Conservation (phyloP, 2,329 filamentous ascomycete species). For the Cadophora malorum region DNA sequence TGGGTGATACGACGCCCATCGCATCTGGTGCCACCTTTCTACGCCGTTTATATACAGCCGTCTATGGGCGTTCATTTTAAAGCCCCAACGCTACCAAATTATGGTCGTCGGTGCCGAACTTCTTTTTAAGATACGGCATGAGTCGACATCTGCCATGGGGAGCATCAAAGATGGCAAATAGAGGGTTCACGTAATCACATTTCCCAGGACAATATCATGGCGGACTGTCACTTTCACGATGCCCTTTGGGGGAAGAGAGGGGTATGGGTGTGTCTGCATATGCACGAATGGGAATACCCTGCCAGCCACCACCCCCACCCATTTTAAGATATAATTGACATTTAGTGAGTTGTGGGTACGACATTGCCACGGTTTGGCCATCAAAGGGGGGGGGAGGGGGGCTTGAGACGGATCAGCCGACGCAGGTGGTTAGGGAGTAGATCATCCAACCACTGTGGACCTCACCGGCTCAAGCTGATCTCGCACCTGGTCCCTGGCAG, state of each 20-base stretch:
- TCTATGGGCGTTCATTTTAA: background rate
- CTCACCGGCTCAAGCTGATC: constrained; percentile 7
- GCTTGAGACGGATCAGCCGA: background rate
- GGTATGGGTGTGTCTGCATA: background rate
- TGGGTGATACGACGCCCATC: background rate
- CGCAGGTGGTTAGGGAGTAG: background rate
- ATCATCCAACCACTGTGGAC: constrained; percentile 6
- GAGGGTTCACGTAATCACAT: background rate
- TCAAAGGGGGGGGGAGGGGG: no score
- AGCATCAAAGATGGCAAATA: background rate
- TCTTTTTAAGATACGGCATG: background rate
- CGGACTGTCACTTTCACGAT: background rate
- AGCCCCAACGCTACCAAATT: background rate
- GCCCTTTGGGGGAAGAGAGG: background rate
- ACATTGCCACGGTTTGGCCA: background rate
- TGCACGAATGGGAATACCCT: background rate
- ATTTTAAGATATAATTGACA: background rate
- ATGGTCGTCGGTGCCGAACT: background rate
- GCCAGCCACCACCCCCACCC: background rate
- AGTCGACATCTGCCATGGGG: background rate
- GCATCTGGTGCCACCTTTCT: background rate
- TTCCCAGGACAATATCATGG: background rate
- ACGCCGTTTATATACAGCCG: background rate
- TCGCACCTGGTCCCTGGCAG: background rate
- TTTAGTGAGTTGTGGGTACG: background rate